Base-by-base conservation (phyloP, 768 basidiomycete genomes). In the Lentinus tigrinus region DNA sequence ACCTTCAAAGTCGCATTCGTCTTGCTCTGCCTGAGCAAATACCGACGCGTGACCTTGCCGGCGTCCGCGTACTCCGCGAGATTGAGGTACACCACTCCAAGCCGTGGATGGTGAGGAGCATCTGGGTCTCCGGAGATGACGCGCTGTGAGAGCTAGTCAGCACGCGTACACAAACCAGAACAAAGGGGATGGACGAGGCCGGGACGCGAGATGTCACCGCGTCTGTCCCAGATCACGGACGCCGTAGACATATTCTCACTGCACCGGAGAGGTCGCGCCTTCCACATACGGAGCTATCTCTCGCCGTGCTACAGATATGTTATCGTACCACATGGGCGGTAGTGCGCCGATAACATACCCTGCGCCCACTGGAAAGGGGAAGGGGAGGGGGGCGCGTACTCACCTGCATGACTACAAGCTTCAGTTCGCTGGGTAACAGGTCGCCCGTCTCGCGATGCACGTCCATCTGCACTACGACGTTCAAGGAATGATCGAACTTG, bases 1-100 rank as follows among this genome's bases (percentile, higher is more conserved):
- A 88, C 87, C 77, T 88, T 88, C 47, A 93, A 75, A 6, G 85
- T 88, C 1, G 91, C 89, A 63, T 93, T 93, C 38, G 85, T 89
- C 72, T 88, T 90, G 64, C 87, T 89, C 64, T 89, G 81, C 47
- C 82, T 76, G 5, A 91, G 72, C 7, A 91, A 76, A 70, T 90
- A 89, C 6, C 83, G 77, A 17, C 91, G 77, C 10, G 83, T 83
- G 24, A 90, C 78, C 10, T 69, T 63, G 36, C 85, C 81, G 1
- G 73, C 81, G 47, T 80, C 77, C 14, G 84, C 86, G 63, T 91
- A 93, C 66, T 91, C 86, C 0, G 91, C 85, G 1, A 93, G 77
- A 66, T 93, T 87, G 56, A 93, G 77, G 63, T 82, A 78, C 7
- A 91, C 77, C 6, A 77, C 77, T 3, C 90, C 91, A 2, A 91